Conservation (phyloP, 202 grass and related monocot genomes). For the Schoenoplectus triqueter region DNA sequence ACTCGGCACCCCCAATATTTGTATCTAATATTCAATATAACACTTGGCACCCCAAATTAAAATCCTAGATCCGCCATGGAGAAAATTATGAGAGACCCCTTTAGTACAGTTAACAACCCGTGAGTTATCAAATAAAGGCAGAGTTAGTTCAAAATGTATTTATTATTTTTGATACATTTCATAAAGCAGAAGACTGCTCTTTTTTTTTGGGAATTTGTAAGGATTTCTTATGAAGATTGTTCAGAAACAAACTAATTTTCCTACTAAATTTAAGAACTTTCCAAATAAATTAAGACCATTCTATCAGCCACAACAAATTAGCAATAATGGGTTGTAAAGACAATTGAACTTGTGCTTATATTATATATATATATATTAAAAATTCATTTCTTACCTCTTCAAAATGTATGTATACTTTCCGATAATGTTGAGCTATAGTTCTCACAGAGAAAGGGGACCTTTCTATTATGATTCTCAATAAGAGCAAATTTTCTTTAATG, state of each 20-base stretch:
- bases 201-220: not conserved
- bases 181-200: not conserved
- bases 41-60: no score
- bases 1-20: no score
- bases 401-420: not conserved
- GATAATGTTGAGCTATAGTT: not conserved
- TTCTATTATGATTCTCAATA: no score
- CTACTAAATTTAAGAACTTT: no score
- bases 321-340: not conserved
- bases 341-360: not conserved
- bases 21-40: no score
- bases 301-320: not conserved
- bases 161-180: constrained; percentile 3
- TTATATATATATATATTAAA: not conserved
- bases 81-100: constrained; percentile 3
- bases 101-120: constrained; percentile 21
- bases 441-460: no score
- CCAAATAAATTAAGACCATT: not conserved
- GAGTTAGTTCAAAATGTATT: not conserved
- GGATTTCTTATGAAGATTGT: not conserved
- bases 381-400: constrained; percentile 1
- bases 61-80: not conserved
- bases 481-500: no score
- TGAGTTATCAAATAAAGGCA: not conserved
- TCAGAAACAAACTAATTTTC: constrained; percentile 2